phyloP scores from a whole-genome alignment of 1,284 basidiomycete species.

The Cryptococcus sp. region DNA sequence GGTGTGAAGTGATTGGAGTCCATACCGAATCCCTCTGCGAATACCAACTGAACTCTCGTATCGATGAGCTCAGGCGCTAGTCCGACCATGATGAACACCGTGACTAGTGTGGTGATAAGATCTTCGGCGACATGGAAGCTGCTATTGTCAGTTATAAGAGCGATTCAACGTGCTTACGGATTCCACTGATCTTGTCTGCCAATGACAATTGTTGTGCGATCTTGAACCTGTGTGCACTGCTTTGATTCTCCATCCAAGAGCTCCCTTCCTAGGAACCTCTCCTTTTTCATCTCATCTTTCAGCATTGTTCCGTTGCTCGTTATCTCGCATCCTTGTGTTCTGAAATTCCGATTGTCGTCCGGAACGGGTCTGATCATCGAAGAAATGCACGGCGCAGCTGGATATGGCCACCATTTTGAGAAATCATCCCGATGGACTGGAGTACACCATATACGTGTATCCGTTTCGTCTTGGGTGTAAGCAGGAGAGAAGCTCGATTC shows the following conservation, averaged over 20 bases:
- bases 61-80: conserved; percentile 19
- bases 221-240: conserved; percentile 19
- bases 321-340: conserved; percentile 20
- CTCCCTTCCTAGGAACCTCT: conserved; percentile 30
- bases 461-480: not conserved
- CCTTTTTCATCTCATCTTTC: conserved; percentile 26
- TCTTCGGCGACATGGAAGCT: conserved; percentile 45
- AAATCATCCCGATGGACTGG: conserved; percentile 24
- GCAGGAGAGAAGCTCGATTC: not conserved
- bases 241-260: conserved; percentile 5
- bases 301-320: conserved; percentile 23
- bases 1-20: conserved; percentile 38
- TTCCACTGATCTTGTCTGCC: conserved; percentile 41
- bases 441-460: conserved; percentile 25
- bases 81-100: conserved; percentile 25
- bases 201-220: conserved; percentile 35
- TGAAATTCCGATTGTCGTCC: conserved; percentile 10
- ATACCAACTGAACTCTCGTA: conserved; percentile 36
- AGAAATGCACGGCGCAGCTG: conserved; percentile 33
- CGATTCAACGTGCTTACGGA: conserved; percentile 27
- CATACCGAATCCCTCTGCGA: conserved; percentile 35
- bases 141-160: not conserved
- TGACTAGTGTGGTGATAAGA: conserved; percentile 39
- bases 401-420: conserved; percentile 40
- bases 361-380: conserved; percentile 21